Evolutionary conservation across 2,329 filamentous ascomycete genomes (phyloP).

Genomic region (Corinectria fuckeliana): DNA sequence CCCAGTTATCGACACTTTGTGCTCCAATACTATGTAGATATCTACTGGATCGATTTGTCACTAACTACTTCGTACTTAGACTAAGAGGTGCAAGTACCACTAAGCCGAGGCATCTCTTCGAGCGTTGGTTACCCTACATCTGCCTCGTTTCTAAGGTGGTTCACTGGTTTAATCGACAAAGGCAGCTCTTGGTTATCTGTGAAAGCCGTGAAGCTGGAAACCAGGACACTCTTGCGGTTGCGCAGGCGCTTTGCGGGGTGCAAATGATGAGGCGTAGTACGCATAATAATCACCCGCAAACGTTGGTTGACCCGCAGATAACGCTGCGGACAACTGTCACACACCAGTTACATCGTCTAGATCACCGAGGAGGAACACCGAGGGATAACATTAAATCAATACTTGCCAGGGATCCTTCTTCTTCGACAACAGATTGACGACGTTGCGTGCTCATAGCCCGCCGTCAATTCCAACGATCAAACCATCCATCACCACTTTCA

Average conservation of each 20-base stretch:
- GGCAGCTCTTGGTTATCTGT: not conserved
- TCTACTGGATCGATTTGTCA: not conserved
- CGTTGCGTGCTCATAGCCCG: constrained; percentile 18
- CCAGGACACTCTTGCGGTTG: not conserved
- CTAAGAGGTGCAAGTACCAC: no score
- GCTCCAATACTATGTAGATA: not conserved
- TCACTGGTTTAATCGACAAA: not conserved
- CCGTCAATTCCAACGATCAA: constrained; percentile 16
- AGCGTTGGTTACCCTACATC: not conserved
- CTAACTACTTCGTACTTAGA: not conserved
- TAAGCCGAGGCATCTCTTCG: not conserved
- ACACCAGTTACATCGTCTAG: no score
- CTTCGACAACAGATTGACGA: not conserved
- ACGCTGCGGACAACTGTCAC: not conserved
- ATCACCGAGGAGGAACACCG: not conserved
- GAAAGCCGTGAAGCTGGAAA: not conserved
- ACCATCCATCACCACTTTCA: constrained; percentile 12
- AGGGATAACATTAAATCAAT: not conserved
- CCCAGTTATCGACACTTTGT: not conserved
- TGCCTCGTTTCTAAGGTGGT: not conserved
- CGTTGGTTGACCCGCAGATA: constrained; percentile 13
- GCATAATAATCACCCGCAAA: not conserved
- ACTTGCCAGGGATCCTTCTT: not conserved
- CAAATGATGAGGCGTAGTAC: not conserved
- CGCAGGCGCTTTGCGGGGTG: not conserved